Evolutionary conservation across 1,284 basidiomycete species (phyloP).

Genomic region (Cryptococcus wingfieldii): DNA sequence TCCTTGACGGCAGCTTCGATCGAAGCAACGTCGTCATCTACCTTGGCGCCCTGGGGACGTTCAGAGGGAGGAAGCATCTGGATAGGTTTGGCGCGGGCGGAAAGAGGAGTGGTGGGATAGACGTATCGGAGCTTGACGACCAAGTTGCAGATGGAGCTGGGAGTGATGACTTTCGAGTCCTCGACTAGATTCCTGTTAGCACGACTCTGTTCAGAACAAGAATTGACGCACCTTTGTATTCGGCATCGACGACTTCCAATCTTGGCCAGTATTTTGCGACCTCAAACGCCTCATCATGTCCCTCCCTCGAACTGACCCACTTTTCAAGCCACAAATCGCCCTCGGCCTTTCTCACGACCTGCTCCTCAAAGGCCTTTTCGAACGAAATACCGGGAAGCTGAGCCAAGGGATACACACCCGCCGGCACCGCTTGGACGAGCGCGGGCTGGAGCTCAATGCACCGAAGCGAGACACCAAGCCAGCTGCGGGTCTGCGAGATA

Average conservation of each 20-base stretch:
- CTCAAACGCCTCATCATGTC: slow-evolving; percentile 61
- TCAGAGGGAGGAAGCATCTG: slow-evolving; percentile 12
- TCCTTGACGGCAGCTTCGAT: slow-evolving; percentile 22
- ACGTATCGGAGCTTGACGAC: slow-evolving; percentile 61
- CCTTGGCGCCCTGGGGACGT: slow-evolving; percentile 4
- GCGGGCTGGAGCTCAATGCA: slow-evolving; percentile 80
- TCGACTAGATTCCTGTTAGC: slow-evolving; percentile 58
- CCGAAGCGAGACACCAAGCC: slow-evolving; percentile 76
- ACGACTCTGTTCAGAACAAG: neutral
- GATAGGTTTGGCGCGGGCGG: slow-evolving; percentile 8
- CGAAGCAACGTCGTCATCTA: slow-evolving; percentile 12
- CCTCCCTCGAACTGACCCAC: slow-evolving; percentile 49
- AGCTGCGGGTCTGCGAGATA: slow-evolving; percentile 81
- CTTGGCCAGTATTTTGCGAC: slow-evolving; percentile 69
- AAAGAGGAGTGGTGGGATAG: slow-evolving; percentile 23
- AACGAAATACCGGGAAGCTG: slow-evolving; percentile 69
- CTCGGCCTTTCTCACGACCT: slow-evolving; percentile 51
- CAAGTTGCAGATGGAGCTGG: slow-evolving; percentile 83
- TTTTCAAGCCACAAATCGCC: slow-evolving; percentile 56
- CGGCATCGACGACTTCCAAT: slow-evolving; percentile 75
- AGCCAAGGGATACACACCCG: slow-evolving; percentile 56
- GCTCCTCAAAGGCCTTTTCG: slow-evolving; percentile 53
- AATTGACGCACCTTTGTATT: slow-evolving; percentile 70
- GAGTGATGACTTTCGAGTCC: slow-evolving; percentile 82
- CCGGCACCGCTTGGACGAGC: slow-evolving; percentile 78